Base-by-base conservation (phyloP, 306 rosid species). In the Alnus glutinosa region DNA sequence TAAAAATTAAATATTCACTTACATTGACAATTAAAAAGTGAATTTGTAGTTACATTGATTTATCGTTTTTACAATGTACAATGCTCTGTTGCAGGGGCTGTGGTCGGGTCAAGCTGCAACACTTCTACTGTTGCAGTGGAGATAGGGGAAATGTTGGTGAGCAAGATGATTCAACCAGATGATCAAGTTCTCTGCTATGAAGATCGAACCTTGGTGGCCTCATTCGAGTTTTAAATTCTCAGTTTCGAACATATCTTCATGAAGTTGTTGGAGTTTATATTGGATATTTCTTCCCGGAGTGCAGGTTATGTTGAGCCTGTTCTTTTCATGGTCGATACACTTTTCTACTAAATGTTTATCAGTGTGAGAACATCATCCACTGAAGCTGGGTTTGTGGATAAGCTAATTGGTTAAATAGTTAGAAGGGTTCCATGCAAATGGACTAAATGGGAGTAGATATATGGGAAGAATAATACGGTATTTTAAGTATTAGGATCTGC, bases 121-220 rank as follows among this genome's bases (percentile, higher is more conserved):
- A 89, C 80, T 89, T 80, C 81, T 89, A 42, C 64, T 89, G 92
- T 85, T 89, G 92, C 86, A 85, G 89, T 44, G 90, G 92, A 70
- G 73, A 72, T 13, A 80, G 86, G 64, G 89, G 79, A 57, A 54
- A 49, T 47, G 13, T 79, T 0, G 78, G 71, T 28, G 90, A 87
- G 75, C 83, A 23, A 70, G 69, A 83, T 7, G 84, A 13, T 57
- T 70, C 83, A 9, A 74, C 70, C 23, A 81, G 73, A 62, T 88
- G 86, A 86, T 77, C 28, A 67, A 70, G 75, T n/a, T 51, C 44
- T 54, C 4, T 15, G 32, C 66, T 3, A 54, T 18, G 10, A 63
- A 63, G 18, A 30, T 34, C n/a, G 34, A 63, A 32, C n/a, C 70
- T 63, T 63, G 19, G 9, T 50, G 51, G 54, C 19, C 32, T 52